Conservation (phyloP, 2,329 filamentous ascomycete species). For the Ophiocordyceps camponoti-floridani region DNA sequence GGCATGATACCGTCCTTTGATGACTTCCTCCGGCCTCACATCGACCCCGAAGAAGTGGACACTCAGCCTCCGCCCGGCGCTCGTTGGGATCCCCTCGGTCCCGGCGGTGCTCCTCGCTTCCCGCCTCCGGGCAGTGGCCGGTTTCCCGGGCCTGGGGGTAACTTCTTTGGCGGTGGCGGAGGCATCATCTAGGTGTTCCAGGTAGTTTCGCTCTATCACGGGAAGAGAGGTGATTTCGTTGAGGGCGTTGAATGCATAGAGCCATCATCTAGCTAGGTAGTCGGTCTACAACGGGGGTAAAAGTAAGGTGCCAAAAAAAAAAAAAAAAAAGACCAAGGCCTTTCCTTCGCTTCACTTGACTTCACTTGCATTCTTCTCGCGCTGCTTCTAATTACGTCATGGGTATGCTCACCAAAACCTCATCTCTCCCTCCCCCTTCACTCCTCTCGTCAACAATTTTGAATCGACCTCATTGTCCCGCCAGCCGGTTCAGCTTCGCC, state of each 20-base stretch:
- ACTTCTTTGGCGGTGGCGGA: slow-evolving; percentile 12
- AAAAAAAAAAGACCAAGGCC: not conserved
- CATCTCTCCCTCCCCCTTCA: not conserved
- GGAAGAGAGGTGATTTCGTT: too few species aligned
- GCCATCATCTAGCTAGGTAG: too few species aligned
- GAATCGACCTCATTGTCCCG: slow-evolving; percentile 8
- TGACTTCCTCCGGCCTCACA: slow-evolving; percentile 55
- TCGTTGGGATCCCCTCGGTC: slow-evolving; percentile 77
- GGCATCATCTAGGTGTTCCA: slow-evolving; percentile 10
- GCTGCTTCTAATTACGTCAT: slow-evolving; percentile 1
- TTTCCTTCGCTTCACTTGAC: not conserved
- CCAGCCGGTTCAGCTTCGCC: slow-evolving; percentile 35
- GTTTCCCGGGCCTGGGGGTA: slow-evolving; percentile 17
- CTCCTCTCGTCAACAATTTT: slow-evolving; percentile 5
- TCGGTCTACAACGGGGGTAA: too few species aligned
- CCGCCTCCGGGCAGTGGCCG: slow-evolving; percentile 23
- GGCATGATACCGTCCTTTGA: slow-evolving; percentile 97
- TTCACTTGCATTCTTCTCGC: not conserved
- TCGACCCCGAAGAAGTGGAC: slow-evolving; percentile 26
- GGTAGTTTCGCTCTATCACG: not conserved
- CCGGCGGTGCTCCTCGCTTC: slow-evolving; percentile 34
- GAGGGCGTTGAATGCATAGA: too few species aligned
- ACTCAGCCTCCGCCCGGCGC: slow-evolving; percentile 70
- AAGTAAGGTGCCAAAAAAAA: too few species aligned
- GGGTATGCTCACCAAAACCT: slow-evolving; percentile 1